Conservation (phyloP, 2,329 filamentous ascomycete genomes). For the Ophiostoma piceae region DNA sequence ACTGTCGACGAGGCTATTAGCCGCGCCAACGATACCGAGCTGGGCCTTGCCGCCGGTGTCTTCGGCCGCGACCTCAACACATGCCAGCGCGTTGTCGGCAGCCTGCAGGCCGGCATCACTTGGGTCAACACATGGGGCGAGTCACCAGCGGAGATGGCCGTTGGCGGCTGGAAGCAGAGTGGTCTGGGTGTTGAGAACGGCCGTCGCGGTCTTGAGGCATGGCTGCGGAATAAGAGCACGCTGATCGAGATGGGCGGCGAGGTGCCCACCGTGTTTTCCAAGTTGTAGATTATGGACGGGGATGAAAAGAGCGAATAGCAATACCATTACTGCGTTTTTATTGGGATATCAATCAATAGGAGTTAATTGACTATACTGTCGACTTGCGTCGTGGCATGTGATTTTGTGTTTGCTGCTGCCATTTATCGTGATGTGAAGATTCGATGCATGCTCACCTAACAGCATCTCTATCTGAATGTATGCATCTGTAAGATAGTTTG, state of each 20-base stretch:
- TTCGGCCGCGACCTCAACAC: constrained; percentile 70
- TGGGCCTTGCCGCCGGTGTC: constrained; percentile 81
- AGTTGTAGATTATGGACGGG: constrained; percentile 42
- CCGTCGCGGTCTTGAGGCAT: constrained; percentile 69
- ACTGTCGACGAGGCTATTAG: constrained; percentile 62
- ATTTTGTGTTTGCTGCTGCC: background rate
- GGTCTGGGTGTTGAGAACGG: constrained; percentile 86
- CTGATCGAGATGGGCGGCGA: constrained; percentile 72
- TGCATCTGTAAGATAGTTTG: no score
- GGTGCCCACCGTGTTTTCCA: constrained; percentile 68
- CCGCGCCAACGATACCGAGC: constrained; percentile 69
- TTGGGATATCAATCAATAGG: background rate
- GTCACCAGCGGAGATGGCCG: constrained; percentile 83
- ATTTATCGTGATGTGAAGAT: no score
- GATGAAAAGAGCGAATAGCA: constrained; percentile 28
- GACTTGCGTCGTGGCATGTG: background rate
- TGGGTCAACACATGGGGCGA: constrained; percentile 97
- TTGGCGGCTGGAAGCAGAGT: constrained; percentile 88
- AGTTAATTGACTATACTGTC: background rate
- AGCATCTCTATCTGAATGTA: no score
- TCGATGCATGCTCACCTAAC: no score
- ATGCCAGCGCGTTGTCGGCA: constrained; percentile 65
- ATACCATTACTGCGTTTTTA: constrained; percentile 10
- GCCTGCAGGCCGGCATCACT: constrained; percentile 77
- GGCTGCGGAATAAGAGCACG: constrained; percentile 83